These are phyloP conservation scores for Apiospora aurea DNA, from an alignment of 2,329 filamentous ascomycete genomes.

Conservation along the genomic window DNA sequence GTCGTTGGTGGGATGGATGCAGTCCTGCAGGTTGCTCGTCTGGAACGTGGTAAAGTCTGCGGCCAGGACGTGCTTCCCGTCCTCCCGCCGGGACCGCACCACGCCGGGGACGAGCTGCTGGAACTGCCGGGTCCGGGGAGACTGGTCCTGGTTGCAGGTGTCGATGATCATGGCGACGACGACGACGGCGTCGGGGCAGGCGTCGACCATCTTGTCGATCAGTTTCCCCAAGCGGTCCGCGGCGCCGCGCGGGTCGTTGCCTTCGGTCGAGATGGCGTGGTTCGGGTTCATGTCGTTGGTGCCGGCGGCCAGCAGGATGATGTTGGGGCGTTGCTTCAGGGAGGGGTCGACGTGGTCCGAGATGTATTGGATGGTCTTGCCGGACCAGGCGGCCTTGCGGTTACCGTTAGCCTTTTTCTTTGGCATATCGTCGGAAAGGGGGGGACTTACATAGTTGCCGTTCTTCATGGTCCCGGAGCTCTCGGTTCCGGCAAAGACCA, in stretches of 20 bases:
- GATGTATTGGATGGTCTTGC: not conserved
- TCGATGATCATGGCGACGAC: not conserved
- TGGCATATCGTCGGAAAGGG: too few species aligned
- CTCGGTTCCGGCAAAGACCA: not conserved
- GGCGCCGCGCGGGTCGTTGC: not conserved
- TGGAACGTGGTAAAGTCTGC: too few species aligned
- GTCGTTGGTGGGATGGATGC: too few species aligned
- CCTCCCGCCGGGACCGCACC: not conserved
- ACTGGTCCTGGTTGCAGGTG: not conserved
- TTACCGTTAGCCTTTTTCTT: not conserved
- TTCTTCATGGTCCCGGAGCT: not conserved
- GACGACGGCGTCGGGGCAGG: not conserved
- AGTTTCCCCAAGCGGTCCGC: not conserved
- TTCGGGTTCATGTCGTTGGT: constrained; percentile 29
- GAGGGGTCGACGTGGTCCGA: not conserved
- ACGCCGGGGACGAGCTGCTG: not conserved
- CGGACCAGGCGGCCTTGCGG: not conserved
- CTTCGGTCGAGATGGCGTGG: not conserved
- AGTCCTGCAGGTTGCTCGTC: too few species aligned
- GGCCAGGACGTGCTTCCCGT: not conserved
- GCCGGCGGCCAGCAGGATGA: constrained; percentile 25
- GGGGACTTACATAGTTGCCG: not conserved
- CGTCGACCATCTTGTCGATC: not conserved
- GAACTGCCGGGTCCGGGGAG: not conserved
- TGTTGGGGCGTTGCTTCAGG: constrained; percentile 22